These are phyloP conservation scores for Cladosporium sp. DNA, from an alignment of 2,329 filamentous ascomycete species.

Conservation along the genomic window DNA sequence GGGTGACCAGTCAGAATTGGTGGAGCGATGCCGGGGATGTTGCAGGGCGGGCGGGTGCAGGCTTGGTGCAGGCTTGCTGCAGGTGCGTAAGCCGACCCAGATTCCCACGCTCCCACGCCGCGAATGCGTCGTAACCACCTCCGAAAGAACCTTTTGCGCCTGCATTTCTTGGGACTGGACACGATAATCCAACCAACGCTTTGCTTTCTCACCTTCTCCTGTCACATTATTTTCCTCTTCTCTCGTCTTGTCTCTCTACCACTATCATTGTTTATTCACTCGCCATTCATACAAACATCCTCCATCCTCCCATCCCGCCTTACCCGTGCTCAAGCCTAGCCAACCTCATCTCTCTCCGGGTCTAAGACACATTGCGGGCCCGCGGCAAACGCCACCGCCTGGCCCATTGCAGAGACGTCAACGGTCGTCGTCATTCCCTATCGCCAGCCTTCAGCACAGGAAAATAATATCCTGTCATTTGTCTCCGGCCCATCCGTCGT, in stretches of 20 bases:
- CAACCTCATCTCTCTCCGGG: not conserved
- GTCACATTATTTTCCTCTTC: too few relatives aligned
- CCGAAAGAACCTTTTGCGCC: not conserved
- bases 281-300: not conserved
- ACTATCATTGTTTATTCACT: not conserved
- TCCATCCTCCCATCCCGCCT: not conserved
- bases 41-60: not conserved
- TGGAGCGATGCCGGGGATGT: not conserved
- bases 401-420: not conserved
- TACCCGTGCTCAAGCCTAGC: not conserved
- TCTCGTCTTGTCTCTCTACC: not conserved
- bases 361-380: constrained; percentile 1
- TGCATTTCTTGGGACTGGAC: not conserved
- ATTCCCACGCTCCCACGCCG: not conserved
- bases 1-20: constrained; percentile 1
- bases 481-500: not conserved
- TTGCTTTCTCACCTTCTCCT: not conserved
- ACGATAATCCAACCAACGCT: not conserved
- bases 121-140: not conserved
- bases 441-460: constrained; percentile 2
- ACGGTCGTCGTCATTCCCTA: constrained; percentile 11
- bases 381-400: constrained; percentile 8
- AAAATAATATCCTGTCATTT: constrained; percentile 5
- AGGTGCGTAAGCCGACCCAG: not conserved
- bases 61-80: not conserved